Evolutionary conservation across 176 grass and related monocot species (phyloP).

Genomic region (Carex myosuroides): DNA sequence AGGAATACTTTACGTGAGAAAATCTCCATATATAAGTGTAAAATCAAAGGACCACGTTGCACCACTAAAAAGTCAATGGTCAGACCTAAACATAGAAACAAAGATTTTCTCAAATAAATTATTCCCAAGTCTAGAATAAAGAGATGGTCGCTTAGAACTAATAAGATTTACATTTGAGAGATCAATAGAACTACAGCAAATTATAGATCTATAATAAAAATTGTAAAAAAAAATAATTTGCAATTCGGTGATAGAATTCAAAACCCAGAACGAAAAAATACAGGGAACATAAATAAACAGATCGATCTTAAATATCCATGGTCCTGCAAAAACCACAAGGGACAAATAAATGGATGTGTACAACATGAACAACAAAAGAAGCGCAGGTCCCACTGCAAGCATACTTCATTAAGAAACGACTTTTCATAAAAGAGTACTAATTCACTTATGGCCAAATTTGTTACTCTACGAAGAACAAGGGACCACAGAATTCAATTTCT

Average conservation of each 20-base stretch:
- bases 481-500: background rate
- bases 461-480: background rate
- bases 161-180: background rate
- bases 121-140: background rate
- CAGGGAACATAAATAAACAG: background rate
- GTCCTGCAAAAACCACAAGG: background rate
- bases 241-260: background rate
- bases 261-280: background rate
- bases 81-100: conserved; percentile 11
- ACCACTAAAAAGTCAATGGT: conserved; percentile 7
- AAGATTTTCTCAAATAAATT: background rate
- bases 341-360: background rate
- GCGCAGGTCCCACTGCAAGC: background rate
- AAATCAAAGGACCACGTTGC: background rate
- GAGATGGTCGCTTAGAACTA: background rate
- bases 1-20: background rate
- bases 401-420: background rate
- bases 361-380: background rate
- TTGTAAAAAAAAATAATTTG: background rate
- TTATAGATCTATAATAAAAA: background rate
- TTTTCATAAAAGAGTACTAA: background rate
- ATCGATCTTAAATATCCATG: background rate
- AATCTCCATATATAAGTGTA: background rate
- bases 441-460: background rate
- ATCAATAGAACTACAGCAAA: background rate